Evolutionary conservation across 2,329 filamentous ascomycete species (phyloP).

Genomic region (Cadophora sp.): DNA sequence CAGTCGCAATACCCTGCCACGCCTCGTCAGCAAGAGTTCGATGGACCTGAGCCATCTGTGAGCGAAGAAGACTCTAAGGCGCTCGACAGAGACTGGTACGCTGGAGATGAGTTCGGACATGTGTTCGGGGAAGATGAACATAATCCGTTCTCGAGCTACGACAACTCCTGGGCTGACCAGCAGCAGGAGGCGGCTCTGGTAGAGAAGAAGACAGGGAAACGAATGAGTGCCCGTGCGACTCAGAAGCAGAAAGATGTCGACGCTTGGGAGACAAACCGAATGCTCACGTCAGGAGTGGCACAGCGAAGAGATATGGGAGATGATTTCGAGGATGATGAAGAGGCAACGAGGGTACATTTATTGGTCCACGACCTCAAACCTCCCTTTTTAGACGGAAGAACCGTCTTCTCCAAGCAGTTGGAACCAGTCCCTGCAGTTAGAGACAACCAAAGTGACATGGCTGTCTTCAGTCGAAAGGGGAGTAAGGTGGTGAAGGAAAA

Average conservation of each 20-base stretch:
- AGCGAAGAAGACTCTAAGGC: constrained; percentile 74
- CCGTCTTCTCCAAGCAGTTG: constrained; percentile 95
- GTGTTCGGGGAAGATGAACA: constrained; percentile 91
- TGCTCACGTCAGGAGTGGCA: constrained; percentile 95
- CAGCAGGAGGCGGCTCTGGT: constrained; percentile 77
- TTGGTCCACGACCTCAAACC: constrained; percentile 93
- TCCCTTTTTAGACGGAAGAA: constrained; percentile 93
- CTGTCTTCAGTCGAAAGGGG: constrained; percentile 94
- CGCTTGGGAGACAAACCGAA: constrained; percentile 98
- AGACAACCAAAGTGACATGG: constrained; percentile 98
- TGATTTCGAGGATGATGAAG: constrained; percentile 90
- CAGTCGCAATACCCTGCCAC: constrained; percentile 44
- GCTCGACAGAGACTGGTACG: constrained; percentile 92
- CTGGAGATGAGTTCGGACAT: constrained; percentile 82
- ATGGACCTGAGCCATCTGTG: constrained; percentile 66
- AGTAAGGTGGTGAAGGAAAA: constrained; percentile 92
- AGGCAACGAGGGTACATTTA: constrained; percentile 86
- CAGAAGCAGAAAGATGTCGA: constrained; percentile 95
- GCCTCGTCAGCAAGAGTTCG: constrained; percentile 59
- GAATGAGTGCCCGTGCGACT: constrained; percentile 75
- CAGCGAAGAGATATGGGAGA: constrained; percentile 82
- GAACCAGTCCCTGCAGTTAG: constrained; percentile 93
- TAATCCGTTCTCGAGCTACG: constrained; percentile 85
- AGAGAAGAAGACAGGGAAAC: constrained; percentile 80
- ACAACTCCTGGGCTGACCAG: constrained; percentile 70